Evolutionary conservation across 495 filamentous ascomycete genomes (phyloP).

Genomic region (Margaritispora aquatica): DNA sequence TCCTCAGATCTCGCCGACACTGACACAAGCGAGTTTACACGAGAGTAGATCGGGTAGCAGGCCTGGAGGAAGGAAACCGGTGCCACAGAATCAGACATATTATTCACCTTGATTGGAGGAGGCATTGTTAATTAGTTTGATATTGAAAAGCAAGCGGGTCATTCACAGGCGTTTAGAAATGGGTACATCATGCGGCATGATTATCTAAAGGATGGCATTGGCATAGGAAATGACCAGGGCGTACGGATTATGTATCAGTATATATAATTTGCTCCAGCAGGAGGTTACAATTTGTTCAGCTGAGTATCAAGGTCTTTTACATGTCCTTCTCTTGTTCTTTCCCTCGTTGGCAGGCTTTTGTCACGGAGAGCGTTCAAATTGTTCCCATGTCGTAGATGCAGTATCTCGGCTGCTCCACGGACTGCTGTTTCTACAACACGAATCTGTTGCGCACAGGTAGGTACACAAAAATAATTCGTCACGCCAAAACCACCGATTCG

Average conservation of each 20-base stretch:
- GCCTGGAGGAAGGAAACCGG: constrained; percentile 1
- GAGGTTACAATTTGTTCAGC: no score
- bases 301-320: no score
- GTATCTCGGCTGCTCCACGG: no score
- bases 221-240: neutral
- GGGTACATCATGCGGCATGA: neutral
- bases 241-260: neutral
- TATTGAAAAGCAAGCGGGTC: neutral
- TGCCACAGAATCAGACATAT: constrained; percentile 6
- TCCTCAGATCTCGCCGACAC: constrained; percentile 4
- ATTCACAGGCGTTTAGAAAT: neutral
- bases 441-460: no score
- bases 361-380: no score
- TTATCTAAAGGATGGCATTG: neutral
- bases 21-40: constrained; percentile 7
- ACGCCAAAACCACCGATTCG: no score
- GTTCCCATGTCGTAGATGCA: no score
- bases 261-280: no score
- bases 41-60: neutral
- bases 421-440: no score
- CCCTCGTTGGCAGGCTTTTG: no score
- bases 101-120: constrained; percentile 12
- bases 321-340: no score
- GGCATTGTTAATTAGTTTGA: neutral
- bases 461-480: no score